Base-by-base conservation (phyloP, 2,329 filamentous ascomycete species). In the Colletotrichum navitas region DNA sequence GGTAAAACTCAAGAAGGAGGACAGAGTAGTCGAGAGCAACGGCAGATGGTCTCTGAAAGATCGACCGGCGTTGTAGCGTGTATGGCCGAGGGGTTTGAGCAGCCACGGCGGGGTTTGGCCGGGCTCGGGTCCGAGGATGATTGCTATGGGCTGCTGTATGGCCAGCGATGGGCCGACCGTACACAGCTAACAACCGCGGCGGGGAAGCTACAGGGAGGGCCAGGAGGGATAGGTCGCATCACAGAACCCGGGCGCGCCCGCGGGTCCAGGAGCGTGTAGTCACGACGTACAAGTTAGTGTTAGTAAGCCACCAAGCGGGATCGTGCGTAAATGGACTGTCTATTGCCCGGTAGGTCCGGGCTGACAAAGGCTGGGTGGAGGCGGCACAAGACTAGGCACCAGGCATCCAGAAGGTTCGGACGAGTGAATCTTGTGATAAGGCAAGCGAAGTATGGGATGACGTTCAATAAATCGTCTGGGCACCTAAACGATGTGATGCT, bases 1-100 rank as follows among this genome's bases (percentile, higher is more conserved):
- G 74, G 82, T 85, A 68, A 98, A 98, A 85, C 83, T 99, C 75
- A 84, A 90, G 79, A 83, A 81, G 16, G 96, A 98, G 76, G 93
- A 91, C 2, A 92, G 86, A 77, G 92, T 92, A 5, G 75, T 79
- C 21, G 78, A 80, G 68, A 75, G 78, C 29, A 76, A 79, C 32
- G 79, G 79, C 10, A 78, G 74, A 60, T 89, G 86, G 86, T 81
- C 79, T 62, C 76, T 85, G 29, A 81, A 80, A 62, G 80, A 81
- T 39, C 80, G 81, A 45, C 83, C 85, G 45, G 81, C 81, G 32
- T 72, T 88, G 73, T 87, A 60, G 43, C 21, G n/a, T 34, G 14
- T 6, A 54, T 29, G 5, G 21, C n/a, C 18, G 8, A 18, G n/a
- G 36, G 14, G 14, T 14, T 34, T 18, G 26, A 18, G 18, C 18